These are phyloP conservation scores for Tylopilus sp. DNA, from an alignment of 1,284 basidiomycete genomes.

Conservation along the genomic window DNA sequence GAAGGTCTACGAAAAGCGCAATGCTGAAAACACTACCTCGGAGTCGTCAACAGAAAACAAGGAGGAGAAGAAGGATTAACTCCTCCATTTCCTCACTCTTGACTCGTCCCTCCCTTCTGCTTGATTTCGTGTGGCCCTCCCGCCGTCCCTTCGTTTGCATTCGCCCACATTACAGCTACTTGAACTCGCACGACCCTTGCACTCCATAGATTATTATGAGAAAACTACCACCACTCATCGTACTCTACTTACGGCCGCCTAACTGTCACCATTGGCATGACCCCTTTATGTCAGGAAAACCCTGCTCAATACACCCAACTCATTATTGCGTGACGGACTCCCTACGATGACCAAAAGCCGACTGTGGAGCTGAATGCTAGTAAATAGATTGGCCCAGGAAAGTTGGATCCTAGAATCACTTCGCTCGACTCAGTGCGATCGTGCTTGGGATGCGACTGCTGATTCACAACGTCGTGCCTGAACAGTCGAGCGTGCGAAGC, in stretches of 20 bases:
- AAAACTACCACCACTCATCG: conserved; percentile 31
- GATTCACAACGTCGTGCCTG: too few species aligned
- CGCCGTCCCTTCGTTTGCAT: conserved; percentile 31
- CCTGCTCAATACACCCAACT: conserved; percentile 24
- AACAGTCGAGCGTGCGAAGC: too few species aligned
- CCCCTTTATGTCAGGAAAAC: conserved; percentile 18
- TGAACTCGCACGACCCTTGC: conserved; percentile 11
- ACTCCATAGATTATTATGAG: conserved; percentile 28
- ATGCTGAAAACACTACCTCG: conserved; percentile 59
- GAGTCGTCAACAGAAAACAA: conserved; percentile 47
- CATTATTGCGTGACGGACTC: background rate
- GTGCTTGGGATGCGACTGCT: too few species aligned
- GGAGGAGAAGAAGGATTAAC: conserved; percentile 73
- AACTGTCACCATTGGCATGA: conserved; percentile 14
- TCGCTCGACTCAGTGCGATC: too few species aligned
- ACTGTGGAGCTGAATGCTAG: background rate
- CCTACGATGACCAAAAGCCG: background rate
- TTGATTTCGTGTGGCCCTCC: conserved; percentile 12
- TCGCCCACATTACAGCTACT: conserved; percentile 1
- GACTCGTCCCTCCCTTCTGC: conserved; percentile 1
- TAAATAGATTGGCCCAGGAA: too few species aligned
- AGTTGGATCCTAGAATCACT: too few species aligned
- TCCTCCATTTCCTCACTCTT: conserved; percentile 2
- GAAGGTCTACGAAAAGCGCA: conserved; percentile 95
- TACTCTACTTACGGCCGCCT: conserved; percentile 24